Evolutionary conservation across 345 rosid genomes (phyloP).

Genomic region (Luvunga scandens): DNA sequence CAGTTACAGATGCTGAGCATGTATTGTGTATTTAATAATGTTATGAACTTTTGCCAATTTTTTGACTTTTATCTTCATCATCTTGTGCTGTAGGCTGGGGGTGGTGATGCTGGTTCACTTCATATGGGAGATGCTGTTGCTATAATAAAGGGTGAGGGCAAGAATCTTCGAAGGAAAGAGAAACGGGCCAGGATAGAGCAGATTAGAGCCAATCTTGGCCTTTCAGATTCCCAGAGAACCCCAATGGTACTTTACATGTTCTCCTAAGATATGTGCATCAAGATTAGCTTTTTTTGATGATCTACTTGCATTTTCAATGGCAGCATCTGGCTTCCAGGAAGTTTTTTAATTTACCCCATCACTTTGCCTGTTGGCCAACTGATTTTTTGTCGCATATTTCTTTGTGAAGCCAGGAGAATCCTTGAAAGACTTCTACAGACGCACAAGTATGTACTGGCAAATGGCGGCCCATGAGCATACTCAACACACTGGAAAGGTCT

Average conservation of each 20-base stretch:
- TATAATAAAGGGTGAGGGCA: conserved; percentile 79
- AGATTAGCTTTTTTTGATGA: not conserved
- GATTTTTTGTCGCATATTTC: conserved; percentile 12
- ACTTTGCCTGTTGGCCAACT: not conserved
- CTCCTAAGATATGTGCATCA: not conserved
- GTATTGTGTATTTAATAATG: not conserved
- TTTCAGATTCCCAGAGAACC: conserved; percentile 94
- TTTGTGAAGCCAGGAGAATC: conserved; percentile 84
- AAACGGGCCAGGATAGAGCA: conserved; percentile 91
- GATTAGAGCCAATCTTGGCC: conserved; percentile 92
- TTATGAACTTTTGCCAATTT: conserved; percentile 10
- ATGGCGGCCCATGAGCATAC: conserved; percentile 99
- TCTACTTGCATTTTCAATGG: not conserved
- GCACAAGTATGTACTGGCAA: conserved; percentile 95
- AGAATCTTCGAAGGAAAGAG: conserved; percentile 78
- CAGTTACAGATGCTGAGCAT: not conserved
- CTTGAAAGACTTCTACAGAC: conserved; percentile 86
- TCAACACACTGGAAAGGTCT: conserved; percentile 97
- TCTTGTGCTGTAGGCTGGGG: conserved; percentile 32
- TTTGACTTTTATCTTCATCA: not conserved
- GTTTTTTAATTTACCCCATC: not conserved
- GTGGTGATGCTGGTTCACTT: conserved; percentile 43
- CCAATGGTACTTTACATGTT: conserved; percentile 50
- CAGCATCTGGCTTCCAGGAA: not conserved
- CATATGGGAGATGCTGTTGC: conserved; percentile 84